phyloP scores from a whole-genome alignment of 2,329 filamentous ascomycete genomes.

The Laburnicola sp. region DNA sequence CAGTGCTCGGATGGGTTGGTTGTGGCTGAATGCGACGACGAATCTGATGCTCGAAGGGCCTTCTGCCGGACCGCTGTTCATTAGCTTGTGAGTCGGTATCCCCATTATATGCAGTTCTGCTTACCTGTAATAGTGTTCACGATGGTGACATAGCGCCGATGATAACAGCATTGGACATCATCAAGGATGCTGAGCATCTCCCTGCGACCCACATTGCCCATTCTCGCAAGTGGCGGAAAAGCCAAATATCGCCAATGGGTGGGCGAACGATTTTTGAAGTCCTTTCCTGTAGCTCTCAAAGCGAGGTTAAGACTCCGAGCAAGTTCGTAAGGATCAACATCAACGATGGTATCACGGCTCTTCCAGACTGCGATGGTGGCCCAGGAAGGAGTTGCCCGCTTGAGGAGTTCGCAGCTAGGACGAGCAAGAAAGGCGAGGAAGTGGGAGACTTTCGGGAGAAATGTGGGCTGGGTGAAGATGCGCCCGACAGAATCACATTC shows the following conservation, averaged over 20 bases:
- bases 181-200: slow-evolving; percentile 50
- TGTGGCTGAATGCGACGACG: slow-evolving; percentile 62
- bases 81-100: slow-evolving; percentile 56
- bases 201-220: slow-evolving; percentile 51
- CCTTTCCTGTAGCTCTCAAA: slow-evolving; percentile 43
- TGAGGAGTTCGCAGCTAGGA: slow-evolving; percentile 47
- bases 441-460: slow-evolving; percentile 54
- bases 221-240: slow-evolving; percentile 58
- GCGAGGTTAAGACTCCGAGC: neutral
- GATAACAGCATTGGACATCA: slow-evolving; percentile 56
- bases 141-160: slow-evolving; percentile 63
- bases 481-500: slow-evolving; percentile 52
- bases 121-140: slow-evolving; percentile 49
- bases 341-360: slow-evolving; percentile 59
- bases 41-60: slow-evolving; percentile 52
- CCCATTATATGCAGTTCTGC: neutral
- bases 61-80: slow-evolving; percentile 54
- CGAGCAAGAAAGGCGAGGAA: slow-evolving; percentile 47
- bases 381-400: slow-evolving; percentile 55
- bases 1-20: slow-evolving; percentile 58
- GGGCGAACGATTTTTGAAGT: slow-evolving; percentile 59
- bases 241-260: slow-evolving; percentile 61
- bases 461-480: slow-evolving; percentile 51
- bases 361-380: slow-evolving; percentile 53
- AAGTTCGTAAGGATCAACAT: slow-evolving; percentile 58